Conservation (phyloP, 768 basidiomycete genomes). For the Calocera viscosa region DNA sequence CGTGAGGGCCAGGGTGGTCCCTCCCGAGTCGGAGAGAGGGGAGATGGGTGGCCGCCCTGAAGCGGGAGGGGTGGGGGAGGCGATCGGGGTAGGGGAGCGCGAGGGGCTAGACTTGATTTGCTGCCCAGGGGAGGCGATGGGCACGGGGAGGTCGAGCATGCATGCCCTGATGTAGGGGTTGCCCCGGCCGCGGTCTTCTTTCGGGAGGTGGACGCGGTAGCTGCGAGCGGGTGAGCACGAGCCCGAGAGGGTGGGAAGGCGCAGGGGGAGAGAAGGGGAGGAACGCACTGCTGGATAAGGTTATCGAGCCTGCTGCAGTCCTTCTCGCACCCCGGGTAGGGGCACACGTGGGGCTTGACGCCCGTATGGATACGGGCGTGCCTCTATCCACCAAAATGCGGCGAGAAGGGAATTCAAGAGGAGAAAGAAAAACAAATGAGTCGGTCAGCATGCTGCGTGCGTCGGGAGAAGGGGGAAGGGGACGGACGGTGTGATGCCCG, state of each 20-base stretch:
- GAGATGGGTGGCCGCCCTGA: background rate
- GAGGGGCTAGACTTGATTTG: background rate
- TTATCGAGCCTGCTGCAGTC: constrained; percentile 71
- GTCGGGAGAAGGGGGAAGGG: background rate
- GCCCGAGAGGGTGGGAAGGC: background rate
- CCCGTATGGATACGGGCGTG: constrained; percentile 1
- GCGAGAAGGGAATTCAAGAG: no score
- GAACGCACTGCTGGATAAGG: constrained; percentile 48
- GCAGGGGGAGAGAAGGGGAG: no score
- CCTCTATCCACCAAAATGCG: no score
- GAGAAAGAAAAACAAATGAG: background rate
- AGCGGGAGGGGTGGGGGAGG: background rate
- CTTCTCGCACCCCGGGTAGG: constrained; percentile 53
- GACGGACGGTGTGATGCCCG: background rate
- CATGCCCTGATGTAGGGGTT: background rate
- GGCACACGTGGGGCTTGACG: constrained; percentile 31
- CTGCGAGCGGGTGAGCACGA: background rate
- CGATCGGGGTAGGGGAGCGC: background rate
- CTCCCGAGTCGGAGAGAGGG: background rate
- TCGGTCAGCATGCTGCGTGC: background rate
- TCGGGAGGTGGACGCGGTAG: background rate
- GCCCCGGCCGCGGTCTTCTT: background rate
- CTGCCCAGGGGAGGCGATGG: background rate
- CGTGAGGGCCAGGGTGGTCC: background rate
- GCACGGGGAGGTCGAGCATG: background rate